phyloP scores from a whole-genome alignment of 441 rosid species.

The Arabidopsis hybrid region DNA sequence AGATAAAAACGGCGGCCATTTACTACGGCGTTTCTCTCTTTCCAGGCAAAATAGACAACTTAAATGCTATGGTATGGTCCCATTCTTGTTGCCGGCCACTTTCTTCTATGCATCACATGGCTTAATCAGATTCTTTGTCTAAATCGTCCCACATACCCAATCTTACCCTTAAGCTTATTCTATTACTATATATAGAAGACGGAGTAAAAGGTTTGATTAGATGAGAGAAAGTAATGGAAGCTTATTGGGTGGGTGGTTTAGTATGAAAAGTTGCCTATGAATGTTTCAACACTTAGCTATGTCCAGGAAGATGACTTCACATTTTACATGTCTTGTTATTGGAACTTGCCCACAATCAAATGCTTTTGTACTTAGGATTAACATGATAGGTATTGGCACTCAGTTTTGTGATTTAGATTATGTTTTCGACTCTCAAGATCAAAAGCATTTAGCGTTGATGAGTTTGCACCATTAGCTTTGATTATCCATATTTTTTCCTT shows the following conservation, averaged over 20 bases:
- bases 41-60: slow-evolving; percentile 19
- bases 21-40: slow-evolving; percentile 1
- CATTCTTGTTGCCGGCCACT: slow-evolving; percentile 17
- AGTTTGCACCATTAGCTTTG: slow-evolving; percentile 21
- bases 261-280: slow-evolving; percentile 14
- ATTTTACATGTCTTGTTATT: background rate
- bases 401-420: slow-evolving; percentile 8
- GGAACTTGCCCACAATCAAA: background rate
- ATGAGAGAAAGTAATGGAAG: background rate
- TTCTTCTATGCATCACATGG: slow-evolving; percentile 36
- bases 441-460: background rate
- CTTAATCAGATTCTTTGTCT: slow-evolving; percentile 25
- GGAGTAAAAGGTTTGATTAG: background rate
- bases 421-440: background rate
- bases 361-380: slow-evolving; percentile 2
- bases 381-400: background rate
- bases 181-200: background rate
- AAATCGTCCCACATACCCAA: background rate
- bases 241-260: slow-evolving; percentile 12
- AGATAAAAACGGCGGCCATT: slow-evolving; percentile 14
- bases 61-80: slow-evolving; percentile 31
- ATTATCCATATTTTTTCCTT: background rate
- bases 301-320: too few relatives aligned
- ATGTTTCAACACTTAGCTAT: slow-evolving; percentile 3
- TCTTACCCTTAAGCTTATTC: slow-evolving; percentile 15